A percentile compares a stretch with the other conserved stretches of the same genome.
Evolutionary conservation across 495 filamentous ascomycete genomes (phyloP).

Genomic region (Trichoderma reesei): DNA sequence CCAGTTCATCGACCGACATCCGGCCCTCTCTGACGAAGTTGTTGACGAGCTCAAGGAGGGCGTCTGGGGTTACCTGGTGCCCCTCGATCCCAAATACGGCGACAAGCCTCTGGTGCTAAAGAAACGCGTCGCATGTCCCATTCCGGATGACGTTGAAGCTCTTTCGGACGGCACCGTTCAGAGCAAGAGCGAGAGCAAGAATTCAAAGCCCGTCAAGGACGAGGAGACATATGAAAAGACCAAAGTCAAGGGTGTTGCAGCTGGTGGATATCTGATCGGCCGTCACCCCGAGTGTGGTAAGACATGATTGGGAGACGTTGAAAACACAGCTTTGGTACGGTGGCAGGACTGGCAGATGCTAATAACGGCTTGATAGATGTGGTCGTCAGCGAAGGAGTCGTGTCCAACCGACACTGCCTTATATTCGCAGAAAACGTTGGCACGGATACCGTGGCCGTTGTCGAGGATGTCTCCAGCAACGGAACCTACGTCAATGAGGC

Average conservation of each 20-base stretch:
- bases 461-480: slow-evolving; percentile 93
- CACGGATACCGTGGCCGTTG: slow-evolving; percentile 65
- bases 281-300: slow-evolving; percentile 90
- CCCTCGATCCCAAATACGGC: slow-evolving; percentile 58
- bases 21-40: slow-evolving; percentile 68
- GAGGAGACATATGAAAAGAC: slow-evolving; percentile 50
- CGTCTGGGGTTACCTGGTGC: slow-evolving; percentile 92
- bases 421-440: slow-evolving; percentile 80
- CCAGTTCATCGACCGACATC: slow-evolving; percentile 63
- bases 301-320: too few species aligned
- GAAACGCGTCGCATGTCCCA: slow-evolving; percentile 55
- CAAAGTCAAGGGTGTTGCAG: slow-evolving; percentile 46
- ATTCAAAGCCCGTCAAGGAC: slow-evolving; percentile 34
- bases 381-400: slow-evolving; percentile 63
- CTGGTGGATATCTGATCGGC: slow-evolving; percentile 85
- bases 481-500: slow-evolving; percentile 94
- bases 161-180: slow-evolving; percentile 11
- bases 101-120: slow-evolving; percentile 62
- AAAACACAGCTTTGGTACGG: background rate
- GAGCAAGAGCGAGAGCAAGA: slow-evolving; percentile 22
- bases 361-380: slow-evolving; percentile 48
- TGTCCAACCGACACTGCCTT: slow-evolving; percentile 94
- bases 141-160: slow-evolving; percentile 29
- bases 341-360: slow-evolving; percentile 10
- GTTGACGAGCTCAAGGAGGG: slow-evolving; percentile 81